Base-by-base conservation (phyloP, 2,329 filamentous ascomycete genomes). In the Stemphylium beticola region DNA sequence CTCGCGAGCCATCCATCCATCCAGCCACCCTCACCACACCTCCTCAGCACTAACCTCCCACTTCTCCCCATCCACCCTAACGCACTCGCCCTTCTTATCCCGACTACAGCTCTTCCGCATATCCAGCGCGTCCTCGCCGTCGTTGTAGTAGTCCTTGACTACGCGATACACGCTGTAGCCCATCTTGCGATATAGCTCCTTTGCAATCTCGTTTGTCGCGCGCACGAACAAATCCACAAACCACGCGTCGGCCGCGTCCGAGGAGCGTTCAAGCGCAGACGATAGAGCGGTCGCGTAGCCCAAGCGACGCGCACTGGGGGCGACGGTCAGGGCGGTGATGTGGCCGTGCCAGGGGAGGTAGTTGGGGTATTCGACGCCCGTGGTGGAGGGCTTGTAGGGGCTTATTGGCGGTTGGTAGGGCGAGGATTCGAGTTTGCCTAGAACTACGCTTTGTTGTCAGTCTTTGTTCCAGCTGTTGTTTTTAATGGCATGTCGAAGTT, bases 331-430 rank as follows among this genome's bases (percentile, higher is more conserved):
- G 32, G 93, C 95, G 4, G 95, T 99, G 72, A 99, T 96, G 77
- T 99, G 95, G 17, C 92, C 93, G 79, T 99, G 95, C 91, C 92
- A 98, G n/a, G 93, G 93, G n/a, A 96, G 88, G 78, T 96, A 96
- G 78, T 97, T 80, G 4, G 78, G 74, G 58, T 77, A 75, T 11
- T 77, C 73, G 62, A 75, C 43, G 18, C 55, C 49, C 15, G 61
- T 78, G 11, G 71, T 76, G 41, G 65, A 49, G 12, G 80, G 92
- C 68, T 88, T 83, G 44, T 91, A 95, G 68, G 87, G 87, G 55
- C 86, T 83, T 74, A 90, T 85, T 48, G 87, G 86, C 39, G 90
- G 82, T 14, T 90, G 89, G 49, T 92, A 96, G n/a, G 80, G 80
- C 2, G 80, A 82, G 61, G 92, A 88, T 80, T 98, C 93, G 57